These are phyloP conservation scores for Apiospora aurea DNA, from an alignment of 2,329 filamentous ascomycete species.

Conservation along the genomic window DNA sequence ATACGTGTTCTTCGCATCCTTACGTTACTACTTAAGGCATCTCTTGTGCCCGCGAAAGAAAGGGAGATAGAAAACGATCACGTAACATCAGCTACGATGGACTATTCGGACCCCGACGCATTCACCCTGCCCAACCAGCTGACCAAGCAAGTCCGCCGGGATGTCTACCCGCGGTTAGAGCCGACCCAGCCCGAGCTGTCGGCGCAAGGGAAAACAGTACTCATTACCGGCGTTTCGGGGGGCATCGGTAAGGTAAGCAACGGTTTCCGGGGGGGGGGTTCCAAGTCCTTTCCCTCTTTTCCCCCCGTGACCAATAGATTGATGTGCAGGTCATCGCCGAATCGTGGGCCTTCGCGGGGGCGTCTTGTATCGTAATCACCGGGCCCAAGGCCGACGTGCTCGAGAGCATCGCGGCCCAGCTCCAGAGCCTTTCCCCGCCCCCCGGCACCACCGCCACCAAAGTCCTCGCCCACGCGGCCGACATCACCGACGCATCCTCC, in stretches of 20 bases:
- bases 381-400: constrained; percentile 34
- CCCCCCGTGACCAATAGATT: constrained; percentile 29
- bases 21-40: too few species aligned
- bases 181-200: constrained; percentile 33
- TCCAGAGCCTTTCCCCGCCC: constrained; percentile 29
- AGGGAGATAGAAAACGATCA: not conserved
- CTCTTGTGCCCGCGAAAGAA: too few species aligned
- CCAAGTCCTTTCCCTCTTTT: constrained; percentile 22
- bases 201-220: constrained; percentile 33
- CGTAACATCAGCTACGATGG: constrained; percentile 28
- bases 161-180: constrained; percentile 33
- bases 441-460: constrained; percentile 27
- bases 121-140: constrained; percentile 33
- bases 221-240: constrained; percentile 34
- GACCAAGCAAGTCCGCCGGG: constrained; percentile 31
- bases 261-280: not conserved
- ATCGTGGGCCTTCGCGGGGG: constrained; percentile 33
- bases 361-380: constrained; percentile 33
- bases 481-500: constrained; percentile 32
- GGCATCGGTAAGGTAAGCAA: constrained; percentile 34
- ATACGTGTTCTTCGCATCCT: too few species aligned
- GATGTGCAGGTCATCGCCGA: constrained; percentile 32
- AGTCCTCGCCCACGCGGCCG: constrained; percentile 30
- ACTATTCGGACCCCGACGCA: constrained; percentile 33
- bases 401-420: constrained; percentile 28